These are phyloP conservation scores for Filosporella fistucella DNA, from an alignment of 495 filamentous ascomycete genomes.

Conservation along the genomic window DNA sequence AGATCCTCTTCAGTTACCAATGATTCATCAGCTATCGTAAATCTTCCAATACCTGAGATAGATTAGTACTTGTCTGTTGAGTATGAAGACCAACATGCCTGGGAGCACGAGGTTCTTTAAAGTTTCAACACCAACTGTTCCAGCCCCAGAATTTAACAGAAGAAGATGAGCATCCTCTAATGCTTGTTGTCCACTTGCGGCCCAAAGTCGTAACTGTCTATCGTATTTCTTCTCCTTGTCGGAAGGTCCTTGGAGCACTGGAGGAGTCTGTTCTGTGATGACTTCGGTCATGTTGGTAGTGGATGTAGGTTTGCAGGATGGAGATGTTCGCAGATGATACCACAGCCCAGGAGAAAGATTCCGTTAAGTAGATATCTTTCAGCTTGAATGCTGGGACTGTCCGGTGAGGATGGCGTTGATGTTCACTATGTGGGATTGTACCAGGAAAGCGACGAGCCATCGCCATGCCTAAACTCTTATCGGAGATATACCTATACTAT, in stretches of 20 bases:
- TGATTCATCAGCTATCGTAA: constrained; percentile 83
- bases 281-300: constrained; percentile 21
- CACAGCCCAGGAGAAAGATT: too few relatives aligned
- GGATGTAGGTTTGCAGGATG: not conserved
- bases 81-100: constrained; percentile 34
- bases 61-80: constrained; percentile 13
- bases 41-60: constrained; percentile 74
- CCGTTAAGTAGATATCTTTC: too few relatives aligned
- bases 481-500: too few relatives aligned
- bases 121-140: constrained; percentile 83
- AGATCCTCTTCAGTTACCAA: constrained; percentile 76
- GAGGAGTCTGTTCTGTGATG: constrained; percentile 40
- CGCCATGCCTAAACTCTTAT: too few relatives aligned
- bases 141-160: constrained; percentile 77
- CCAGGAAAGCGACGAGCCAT: too few relatives aligned
- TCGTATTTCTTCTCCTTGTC: constrained; percentile 95
- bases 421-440: too few relatives aligned
- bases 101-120: constrained; percentile 96
- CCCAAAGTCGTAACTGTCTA: constrained; percentile 92
- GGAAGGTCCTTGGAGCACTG: constrained; percentile 57
- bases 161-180: constrained; percentile 87
- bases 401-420: too few relatives aligned
- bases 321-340: not conserved
- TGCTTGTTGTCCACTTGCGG: constrained; percentile 82
- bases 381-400: too few relatives aligned